Percentiles rank a stretch among this genome's conserved stretches.
Evolutionary conservation across 2,329 filamentous ascomycete genomes (phyloP).

Genomic region (Teratosphaeriaceae sp.): DNA sequence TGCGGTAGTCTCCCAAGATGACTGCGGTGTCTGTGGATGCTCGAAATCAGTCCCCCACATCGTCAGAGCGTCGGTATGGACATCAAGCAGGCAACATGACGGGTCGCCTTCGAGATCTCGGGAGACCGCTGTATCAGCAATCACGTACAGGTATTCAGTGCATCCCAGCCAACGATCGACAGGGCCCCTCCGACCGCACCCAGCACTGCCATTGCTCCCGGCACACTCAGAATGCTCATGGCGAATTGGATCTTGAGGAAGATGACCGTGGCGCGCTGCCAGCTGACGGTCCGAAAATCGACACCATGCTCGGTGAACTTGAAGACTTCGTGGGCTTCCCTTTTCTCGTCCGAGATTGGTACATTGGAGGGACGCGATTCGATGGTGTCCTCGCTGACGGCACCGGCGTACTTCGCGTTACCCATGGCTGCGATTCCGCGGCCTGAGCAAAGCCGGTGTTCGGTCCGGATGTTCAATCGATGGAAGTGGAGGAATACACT

Average conservation of each 20-base stretch:
- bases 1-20: conserved; percentile 45
- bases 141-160: conserved; percentile 35
- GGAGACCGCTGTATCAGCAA: neutral
- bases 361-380: neutral
- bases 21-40: conserved; percentile 33
- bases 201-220: conserved; percentile 8
- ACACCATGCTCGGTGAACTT: conserved; percentile 41
- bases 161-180: conserved; percentile 39
- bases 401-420: neutral
- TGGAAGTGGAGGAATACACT: too few relatives aligned
- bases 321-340: conserved; percentile 38
- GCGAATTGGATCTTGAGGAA: conserved; percentile 42
- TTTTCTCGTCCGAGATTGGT: conserved; percentile 4
- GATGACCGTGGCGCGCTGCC: conserved; percentile 45
- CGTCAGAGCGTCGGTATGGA: too few relatives aligned
- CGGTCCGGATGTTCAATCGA: too few relatives aligned
- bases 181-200: conserved; percentile 38
- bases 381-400: conserved; percentile 1
- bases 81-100: too few relatives aligned
- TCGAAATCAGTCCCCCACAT: neutral
- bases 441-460: too few relatives aligned
- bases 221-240: conserved; percentile 9
- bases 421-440: too few relatives aligned
- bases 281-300: conserved; percentile 47
- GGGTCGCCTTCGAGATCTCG: too few relatives aligned